Base-by-base conservation (phyloP, 805 yeast species). In the Starmera amethionina region DNA sequence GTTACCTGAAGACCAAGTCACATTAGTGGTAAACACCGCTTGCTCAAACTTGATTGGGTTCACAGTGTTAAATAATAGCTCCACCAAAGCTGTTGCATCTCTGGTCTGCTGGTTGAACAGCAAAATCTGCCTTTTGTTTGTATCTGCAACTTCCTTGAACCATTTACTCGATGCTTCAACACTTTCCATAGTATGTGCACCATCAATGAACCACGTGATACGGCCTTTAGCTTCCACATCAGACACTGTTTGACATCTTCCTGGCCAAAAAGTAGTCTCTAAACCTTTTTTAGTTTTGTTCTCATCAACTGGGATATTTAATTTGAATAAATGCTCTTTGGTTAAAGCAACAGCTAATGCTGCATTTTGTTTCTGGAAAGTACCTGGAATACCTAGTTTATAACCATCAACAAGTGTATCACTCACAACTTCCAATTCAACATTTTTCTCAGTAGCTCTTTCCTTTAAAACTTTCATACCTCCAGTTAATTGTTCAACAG, bases 81-180 rank as follows among this genome's bases (percentile, higher is more conserved):
- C 64, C 15, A 87, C 71, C 32, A 90, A 68, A 4, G 73, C 74
- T 18, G 68, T 69, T 5, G 89, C 88, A 46, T 89, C 96, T 52
- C 98, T 73, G 14, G 89, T 84, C 59, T 93, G 99, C 60, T 93
- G 99, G 59, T 93, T 93, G 67, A 94, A 93, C 7, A 93, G 60
- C 16, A 93, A 67, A 8, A 87, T 74, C 46, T 50, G 49, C 25
- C 54, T 49, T 28, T 56, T 55, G n/a, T 55, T 51, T 1, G 52
- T 49, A 5, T 56, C 50, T 31, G 60, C 64, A 14, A 65, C 65
- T n/a, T 54, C 58, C 9, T 60, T 61, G 51, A 82, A 86, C 99
- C 99, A 93, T 9, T 61, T 63, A 0, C 90, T 71, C 0, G 96
- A 84, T n/a, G 79, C 94, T 28, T 68, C 68, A 19, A 94, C 74